Percentiles rank a stretch among this genome's conserved stretches.
Conservation (phyloP, 768 basidiomycete genomes). For the Leccinum barrowsii region DNA sequence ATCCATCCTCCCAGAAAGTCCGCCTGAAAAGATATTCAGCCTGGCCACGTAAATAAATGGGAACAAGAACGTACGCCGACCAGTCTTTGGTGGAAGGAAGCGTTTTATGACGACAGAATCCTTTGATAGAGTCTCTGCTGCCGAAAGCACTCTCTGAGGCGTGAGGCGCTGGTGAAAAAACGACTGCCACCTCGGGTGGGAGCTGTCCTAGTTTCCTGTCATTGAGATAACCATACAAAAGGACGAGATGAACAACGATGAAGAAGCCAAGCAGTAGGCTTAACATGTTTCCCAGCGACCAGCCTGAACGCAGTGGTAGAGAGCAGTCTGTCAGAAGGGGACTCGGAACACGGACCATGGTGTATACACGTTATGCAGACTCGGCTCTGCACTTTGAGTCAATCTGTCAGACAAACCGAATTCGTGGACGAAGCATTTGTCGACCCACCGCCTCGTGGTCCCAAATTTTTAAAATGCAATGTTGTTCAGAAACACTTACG, state of each 20-base stretch:
- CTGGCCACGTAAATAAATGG: neutral
- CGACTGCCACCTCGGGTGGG: conserved; percentile 41
- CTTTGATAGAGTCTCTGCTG: conserved; percentile 35
- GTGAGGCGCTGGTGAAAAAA: conserved; percentile 54
- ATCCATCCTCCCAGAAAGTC: conserved; percentile 82
- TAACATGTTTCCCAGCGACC: conserved; percentile 18
- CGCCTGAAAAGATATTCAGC: conserved; percentile 37
- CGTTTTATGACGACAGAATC: conserved; percentile 36
- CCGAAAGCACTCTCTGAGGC: conserved; percentile 36
- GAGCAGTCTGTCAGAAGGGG: neutral
- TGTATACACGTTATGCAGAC: neutral
- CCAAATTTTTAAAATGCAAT: neutral
- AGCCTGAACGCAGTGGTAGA: neutral
- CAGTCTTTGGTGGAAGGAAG: conserved; percentile 63
- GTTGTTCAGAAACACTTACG: neutral
- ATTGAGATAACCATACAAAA: conserved; percentile 47
- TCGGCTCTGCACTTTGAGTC: neutral
- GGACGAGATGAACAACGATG: conserved; percentile 1
- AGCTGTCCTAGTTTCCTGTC: conserved; percentile 50
- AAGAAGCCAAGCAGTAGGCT: conserved; percentile 6
- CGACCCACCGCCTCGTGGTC: neutral
- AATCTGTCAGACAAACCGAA: neutral
- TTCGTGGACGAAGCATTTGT: neutral
- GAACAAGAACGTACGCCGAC: conserved; percentile 51
- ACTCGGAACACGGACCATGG: neutral